Evolutionary conservation across 768 basidiomycete species (phyloP).

Genomic region (Omphalotus guepiniiformis): DNA sequence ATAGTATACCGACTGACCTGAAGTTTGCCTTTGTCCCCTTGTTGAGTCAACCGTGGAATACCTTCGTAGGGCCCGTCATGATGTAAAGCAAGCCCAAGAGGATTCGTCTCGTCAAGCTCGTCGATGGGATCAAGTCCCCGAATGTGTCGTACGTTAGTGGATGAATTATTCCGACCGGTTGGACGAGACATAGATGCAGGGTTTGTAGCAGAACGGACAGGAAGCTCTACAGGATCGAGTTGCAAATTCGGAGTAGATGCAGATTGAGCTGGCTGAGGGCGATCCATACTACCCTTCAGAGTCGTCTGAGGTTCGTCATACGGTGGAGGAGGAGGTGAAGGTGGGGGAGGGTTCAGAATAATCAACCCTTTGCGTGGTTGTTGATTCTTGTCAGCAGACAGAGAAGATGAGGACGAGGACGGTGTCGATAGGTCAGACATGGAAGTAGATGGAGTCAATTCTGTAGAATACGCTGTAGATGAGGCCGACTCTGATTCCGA

Average conservation of each 20-base stretch:
- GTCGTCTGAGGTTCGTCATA: background rate
- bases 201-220: constrained; percentile 12
- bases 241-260: constrained; percentile 1
- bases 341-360: constrained; percentile 1
- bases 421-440: background rate
- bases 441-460: background rate
- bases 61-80: constrained; percentile 78
- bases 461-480: background rate
- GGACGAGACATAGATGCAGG: background rate
- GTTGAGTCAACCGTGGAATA: constrained; percentile 26
- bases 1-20: background rate
- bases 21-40: background rate
- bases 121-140: constrained; percentile 62
- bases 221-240: background rate
- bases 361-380: constrained; percentile 3
- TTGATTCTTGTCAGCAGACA: background rate
- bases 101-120: constrained; percentile 73
- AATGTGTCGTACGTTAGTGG: background rate
- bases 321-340: background rate
- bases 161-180: background rate
- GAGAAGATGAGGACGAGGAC: background rate
- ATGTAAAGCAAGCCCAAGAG: constrained; percentile 59
- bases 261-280: background rate
- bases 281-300: background rate
- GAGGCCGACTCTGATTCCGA: constrained; percentile 3